Base-by-base conservation (phyloP, 768 basidiomycete species). In the Termitomyces sp. region DNA sequence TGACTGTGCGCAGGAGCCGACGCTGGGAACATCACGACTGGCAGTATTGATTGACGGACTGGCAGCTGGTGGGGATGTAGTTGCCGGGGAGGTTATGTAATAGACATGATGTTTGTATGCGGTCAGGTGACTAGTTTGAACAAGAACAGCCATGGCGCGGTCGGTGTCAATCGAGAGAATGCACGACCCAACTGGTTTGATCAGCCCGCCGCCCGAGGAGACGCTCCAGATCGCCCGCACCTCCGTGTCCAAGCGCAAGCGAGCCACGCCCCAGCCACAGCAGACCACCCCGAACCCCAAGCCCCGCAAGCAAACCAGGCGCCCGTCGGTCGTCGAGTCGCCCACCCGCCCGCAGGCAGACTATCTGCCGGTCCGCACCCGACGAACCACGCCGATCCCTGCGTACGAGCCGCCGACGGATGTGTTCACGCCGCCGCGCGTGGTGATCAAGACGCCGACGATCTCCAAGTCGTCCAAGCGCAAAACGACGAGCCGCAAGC, bases 21-120 rank as follows among this genome's bases (percentile, higher is more conserved):
- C 85, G 57, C 74, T 94, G 59, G 83, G 84, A 0, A 77, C 79
- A 2, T 83, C 90, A 15, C 79, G 87, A 5, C 75, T 94, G 3
- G 79, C 84, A 0, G 68, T 94, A 51, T 78, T 94, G 37, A 89
- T 94, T 60, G 90, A 94, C 66, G 91, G 92, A 0, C 73, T 94
- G 55, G 89, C 88, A 8, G 82, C 88, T 1, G 90, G 91, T 3
- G 84, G 88, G 1, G 86, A 90, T 26, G 81, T 90, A 1, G 91
- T 89, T 65, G 69, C 80, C 29, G 16, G 15, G 7, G 24, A 42
- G 13, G 26, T 53, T 47, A 48, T 48, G 15, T 51, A n/a, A 16
- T 18, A 6, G 16, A 28, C n/a, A n/a, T n/a, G n/a, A n/a, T 39
- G 24, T 52, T 52, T 31, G 39, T 28, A 5, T 20, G 18, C 51